Evolutionary conservation across 805 yeast species (phyloP), one percentile per base, ranked within the genome.

Genomic region (Candida adriatica): DNA sequence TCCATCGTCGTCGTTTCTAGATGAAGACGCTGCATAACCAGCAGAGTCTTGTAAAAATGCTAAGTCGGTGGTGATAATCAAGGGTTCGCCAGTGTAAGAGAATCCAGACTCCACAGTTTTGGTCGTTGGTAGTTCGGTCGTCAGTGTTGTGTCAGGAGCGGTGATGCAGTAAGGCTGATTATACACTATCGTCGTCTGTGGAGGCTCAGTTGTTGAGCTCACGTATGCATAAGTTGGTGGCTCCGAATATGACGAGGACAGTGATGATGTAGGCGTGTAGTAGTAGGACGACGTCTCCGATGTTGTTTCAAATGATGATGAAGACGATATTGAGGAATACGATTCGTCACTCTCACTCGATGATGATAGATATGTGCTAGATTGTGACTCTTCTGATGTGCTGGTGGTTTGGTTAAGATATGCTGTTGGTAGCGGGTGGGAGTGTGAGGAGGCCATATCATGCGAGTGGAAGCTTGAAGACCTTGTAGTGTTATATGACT

Each of bases 151-250:
- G 3, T 39, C 16, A 1, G 33, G 33, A 15, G 26, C 47, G 5
- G 53, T 43, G 14, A 43, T 37, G 21, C 28, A 31, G 28, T 38
- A 47, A 2, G 35, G 33, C 29, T 46, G 55, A 10, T 40, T 35
- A 27, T 44, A 48, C 6, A 30, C 38, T 14, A 35, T 23, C 0
- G 54, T 44, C n/a, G 39, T 37, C 7, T 26, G 17, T 7, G 31
- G 26, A 13, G 35, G 34, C 15, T 13, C 27, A 3, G 26, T 13
- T 16, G 35, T 30, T 14, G 39, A 2, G n/a, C 31, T 29, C 6
- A 37, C 27, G 24, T 18, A 31, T 22, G 26, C n/a, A 14, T 27
- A 36, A 20, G 41, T 17, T 16, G 26, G 22, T 19, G 11, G 22
- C 22, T 19, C 11, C 10, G 22, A 19, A 19, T 19, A 19, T 19